phyloP scores from a whole-genome alignment of 1,139 yeast species.

The Scheffersomyces lignicola region DNA sequence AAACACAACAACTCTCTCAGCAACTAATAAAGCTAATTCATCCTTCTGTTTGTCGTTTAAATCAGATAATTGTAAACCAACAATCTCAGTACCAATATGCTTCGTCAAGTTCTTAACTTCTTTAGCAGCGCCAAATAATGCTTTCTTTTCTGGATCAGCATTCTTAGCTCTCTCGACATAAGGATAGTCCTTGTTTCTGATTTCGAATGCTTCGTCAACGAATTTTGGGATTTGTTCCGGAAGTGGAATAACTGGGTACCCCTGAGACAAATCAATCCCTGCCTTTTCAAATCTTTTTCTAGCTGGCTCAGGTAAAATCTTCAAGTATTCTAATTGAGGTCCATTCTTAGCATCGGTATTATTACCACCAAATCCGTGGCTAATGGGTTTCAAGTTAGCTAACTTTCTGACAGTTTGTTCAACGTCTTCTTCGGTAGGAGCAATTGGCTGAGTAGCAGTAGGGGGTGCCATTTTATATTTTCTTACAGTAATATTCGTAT shows the following conservation, averaged over 20 bases:
- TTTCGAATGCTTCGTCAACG: constrained; percentile 50
- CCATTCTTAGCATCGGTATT: constrained; percentile 11
- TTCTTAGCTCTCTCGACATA: constrained; percentile 48
- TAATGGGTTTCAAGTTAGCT: constrained; percentile 20
- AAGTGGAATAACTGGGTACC: constrained; percentile 31
- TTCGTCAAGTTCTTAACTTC: constrained; percentile 49
- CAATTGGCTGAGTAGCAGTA: constrained; percentile 4
- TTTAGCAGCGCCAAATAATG: constrained; percentile 50
- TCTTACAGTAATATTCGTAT: too few species aligned
- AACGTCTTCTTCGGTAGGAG: constrained; percentile 12
- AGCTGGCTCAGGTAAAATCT: constrained; percentile 30
- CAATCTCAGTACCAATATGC: constrained; percentile 56
- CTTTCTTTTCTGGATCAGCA: constrained; percentile 56
- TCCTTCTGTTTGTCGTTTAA: constrained; percentile 52
- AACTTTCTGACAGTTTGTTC: constrained; percentile 18
- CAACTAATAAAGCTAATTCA: constrained; percentile 46
- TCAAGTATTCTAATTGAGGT: constrained; percentile 16
- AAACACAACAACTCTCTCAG: constrained; percentile 45
- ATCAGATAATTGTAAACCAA: constrained; percentile 53
- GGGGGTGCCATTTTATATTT: constrained; percentile 13
- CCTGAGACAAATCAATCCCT: constrained; percentile 30
- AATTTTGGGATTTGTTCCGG: constrained; percentile 43
- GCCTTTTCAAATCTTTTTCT: constrained; percentile 27
- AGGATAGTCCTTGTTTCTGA: constrained; percentile 41
- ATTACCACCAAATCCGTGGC: constrained; percentile 10